Base-by-base conservation (phyloP, 139 green algal genomes). In the Micractinium sp. region DNA sequence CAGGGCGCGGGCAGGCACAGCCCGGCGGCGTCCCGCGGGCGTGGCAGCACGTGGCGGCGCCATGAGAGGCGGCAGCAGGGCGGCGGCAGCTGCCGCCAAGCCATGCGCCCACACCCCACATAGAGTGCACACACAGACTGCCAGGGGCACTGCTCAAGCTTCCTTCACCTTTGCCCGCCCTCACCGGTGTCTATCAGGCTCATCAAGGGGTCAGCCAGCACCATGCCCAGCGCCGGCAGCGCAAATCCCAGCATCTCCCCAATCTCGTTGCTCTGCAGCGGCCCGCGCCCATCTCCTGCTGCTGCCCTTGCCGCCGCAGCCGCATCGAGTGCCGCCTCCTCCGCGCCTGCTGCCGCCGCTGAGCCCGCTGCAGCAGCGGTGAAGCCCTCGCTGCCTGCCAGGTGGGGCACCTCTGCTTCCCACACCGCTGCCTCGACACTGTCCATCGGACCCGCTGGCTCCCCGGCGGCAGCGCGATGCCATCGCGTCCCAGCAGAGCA, bases 151-250 rank as follows among this genome's bases (percentile, higher is more conserved):
- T n/a, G n/a, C n/a, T n/a, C n/a, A n/a, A n/a, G n/a, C n/a, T n/a
- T n/a, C n/a, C n/a, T n/a, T n/a, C n/a, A n/a, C 47, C 47, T 56
- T 9, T 56, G 47, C 7, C 47, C 9, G 47, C 25, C n/a, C 82
- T 23, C 39, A 80, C 83, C 83, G 33, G 94, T 95, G 75, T 97
- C 95, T 0, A 97, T 91, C 33, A 97, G 79, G n/a, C 80, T 93
- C 91, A 96, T 95, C 31, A 97, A 82, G 0, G 95, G 95, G 87
- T 97, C 95, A 23, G 83, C 91, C 14, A 97, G 75, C 16, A 96
- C 91, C 67, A 90, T 87, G 25, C 92, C 94, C 61, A 96, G 61
- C 7, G 94, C 94, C 27, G 94, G 94, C 2, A 95, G 69, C 20
- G 92, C 90, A 63, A 94, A 88, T 29, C 36, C 38, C 69, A 94